A percentile compares a stretch with the other conserved stretches of the same genome.
These are phyloP conservation scores for Microcyclosporella mali DNA, from an alignment of 2,329 filamentous ascomycete species.

Conservation along the genomic window DNA sequence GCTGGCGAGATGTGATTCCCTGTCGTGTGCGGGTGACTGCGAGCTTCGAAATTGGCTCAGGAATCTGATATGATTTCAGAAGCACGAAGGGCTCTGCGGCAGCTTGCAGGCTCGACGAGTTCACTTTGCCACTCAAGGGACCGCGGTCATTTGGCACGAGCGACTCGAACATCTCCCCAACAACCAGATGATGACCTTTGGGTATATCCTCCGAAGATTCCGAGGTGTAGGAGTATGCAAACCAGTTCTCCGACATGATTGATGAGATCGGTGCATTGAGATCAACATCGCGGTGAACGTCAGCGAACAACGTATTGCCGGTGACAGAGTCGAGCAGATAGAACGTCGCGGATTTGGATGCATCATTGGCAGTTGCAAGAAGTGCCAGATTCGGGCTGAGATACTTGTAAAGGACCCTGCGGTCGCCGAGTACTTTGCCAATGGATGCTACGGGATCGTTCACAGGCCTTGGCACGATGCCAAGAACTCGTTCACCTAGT, in stretches of 20 bases:
- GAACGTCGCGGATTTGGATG: conserved; percentile 56
- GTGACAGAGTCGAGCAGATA: conserved; percentile 83
- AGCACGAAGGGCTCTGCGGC: conserved; percentile 66
- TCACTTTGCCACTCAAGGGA: conserved; percentile 60
- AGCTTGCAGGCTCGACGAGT: conserved; percentile 70
- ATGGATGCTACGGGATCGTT: conserved; percentile 92
- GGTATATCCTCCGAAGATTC: conserved; percentile 51
- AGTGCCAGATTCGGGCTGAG: conserved; percentile 81
- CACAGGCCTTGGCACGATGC: conserved; percentile 60
- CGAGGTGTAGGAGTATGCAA: conserved; percentile 68
- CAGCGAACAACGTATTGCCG: conserved; percentile 68
- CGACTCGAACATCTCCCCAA: conserved; percentile 89
- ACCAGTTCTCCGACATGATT: conserved; percentile 89
- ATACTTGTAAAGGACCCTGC: conserved; percentile 96
- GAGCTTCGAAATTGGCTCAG: conserved; percentile 70
- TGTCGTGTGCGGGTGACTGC: conserved; percentile 84
- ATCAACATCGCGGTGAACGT: conserved; percentile 68
- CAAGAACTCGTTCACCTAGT: conserved; percentile 60
- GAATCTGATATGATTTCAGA: conserved; percentile 74
- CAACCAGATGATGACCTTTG: conserved; percentile 78
- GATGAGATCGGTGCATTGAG: conserved; percentile 66
- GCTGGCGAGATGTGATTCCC: conserved; percentile 77
- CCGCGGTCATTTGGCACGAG: conserved; percentile 77
- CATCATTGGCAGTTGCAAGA: conserved; percentile 61
- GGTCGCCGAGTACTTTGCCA: conserved; percentile 83